Percentiles rank a stretch among this genome's conserved stretches.
phyloP scores from a whole-genome alignment of 176 grass and related monocot species.

The Musa acuminata region DNA sequence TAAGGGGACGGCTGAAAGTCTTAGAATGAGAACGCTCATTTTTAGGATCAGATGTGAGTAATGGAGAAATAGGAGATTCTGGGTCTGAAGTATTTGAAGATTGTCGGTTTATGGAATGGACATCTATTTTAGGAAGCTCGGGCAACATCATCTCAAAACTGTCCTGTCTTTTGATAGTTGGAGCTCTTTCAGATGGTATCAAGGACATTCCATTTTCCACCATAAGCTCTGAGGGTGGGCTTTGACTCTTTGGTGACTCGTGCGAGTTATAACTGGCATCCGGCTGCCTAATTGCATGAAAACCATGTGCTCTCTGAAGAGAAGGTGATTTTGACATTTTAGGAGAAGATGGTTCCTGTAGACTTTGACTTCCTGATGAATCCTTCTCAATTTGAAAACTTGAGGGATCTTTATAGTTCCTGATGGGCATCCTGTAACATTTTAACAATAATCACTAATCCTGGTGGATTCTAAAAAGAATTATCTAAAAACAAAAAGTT shows the following conservation, averaged over 20 bases:
- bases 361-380: constrained; percentile 40
- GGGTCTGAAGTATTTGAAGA: constrained; percentile 86
- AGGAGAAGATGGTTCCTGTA: constrained; percentile 84
- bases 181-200: constrained; percentile 44
- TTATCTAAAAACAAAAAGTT: not conserved
- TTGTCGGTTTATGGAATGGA: constrained; percentile 69
- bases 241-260: constrained; percentile 82
- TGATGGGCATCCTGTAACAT: constrained; percentile 71
- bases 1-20: constrained; percentile 79
- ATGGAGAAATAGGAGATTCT: constrained; percentile 96
- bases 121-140: constrained; percentile 90
- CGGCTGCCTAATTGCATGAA: constrained; percentile 57
- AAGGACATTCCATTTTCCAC: constrained; percentile 46
- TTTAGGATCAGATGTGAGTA: constrained; percentile 92
- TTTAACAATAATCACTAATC: constrained; percentile 10
- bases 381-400: constrained; percentile 66
- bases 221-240: constrained; percentile 64
- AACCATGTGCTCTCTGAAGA: constrained; percentile 69
- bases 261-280: constrained; percentile 72
- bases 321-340: constrained; percentile 97
- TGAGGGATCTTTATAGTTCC: constrained; percentile 50
- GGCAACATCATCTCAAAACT: constrained; percentile 85
- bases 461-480: not conserved
- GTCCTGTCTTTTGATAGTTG: constrained; percentile 88
- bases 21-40: constrained; percentile 97